Conservation (phyloP, 2,329 filamentous ascomycete genomes). For the Phyllosticta ampelicida region DNA sequence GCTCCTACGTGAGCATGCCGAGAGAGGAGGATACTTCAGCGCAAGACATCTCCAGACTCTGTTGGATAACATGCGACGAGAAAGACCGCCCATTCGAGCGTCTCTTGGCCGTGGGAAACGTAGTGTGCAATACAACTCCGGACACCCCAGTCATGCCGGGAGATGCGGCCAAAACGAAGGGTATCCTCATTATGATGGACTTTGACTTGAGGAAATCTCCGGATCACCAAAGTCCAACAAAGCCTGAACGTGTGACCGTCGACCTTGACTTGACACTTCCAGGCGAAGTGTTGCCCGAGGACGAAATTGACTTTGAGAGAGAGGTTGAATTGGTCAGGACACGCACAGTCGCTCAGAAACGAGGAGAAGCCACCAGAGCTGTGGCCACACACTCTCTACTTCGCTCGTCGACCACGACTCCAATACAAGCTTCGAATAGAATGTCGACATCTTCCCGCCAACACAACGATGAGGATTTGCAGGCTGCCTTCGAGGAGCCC, state of each 20-base stretch:
- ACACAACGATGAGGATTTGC: conserved; percentile 21
- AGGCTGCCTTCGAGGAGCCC: conserved; percentile 28
- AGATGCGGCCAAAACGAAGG: conserved; percentile 17
- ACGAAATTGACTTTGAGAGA: conserved; percentile 29
- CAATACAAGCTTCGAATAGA: conserved; percentile 12
- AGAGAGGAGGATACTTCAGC: conserved; percentile 21
- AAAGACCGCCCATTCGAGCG: conserved; percentile 17
- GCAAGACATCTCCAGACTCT: conserved; percentile 27
- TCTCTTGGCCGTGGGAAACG: conserved; percentile 27
- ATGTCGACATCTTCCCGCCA: conserved; percentile 12
- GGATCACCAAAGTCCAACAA: conserved; percentile 9
- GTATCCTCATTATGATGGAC: conserved; percentile 28
- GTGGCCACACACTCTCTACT: conserved; percentile 18
- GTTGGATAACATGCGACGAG: conserved; percentile 21
- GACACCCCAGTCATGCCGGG: conserved; percentile 7
- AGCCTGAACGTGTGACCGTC: conserved; percentile 13
- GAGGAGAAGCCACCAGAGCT: conserved; percentile 20
- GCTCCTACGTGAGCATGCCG: conserved; percentile 26
- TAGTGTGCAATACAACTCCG: conserved; percentile 5
- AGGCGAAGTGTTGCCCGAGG: conserved; percentile 28
- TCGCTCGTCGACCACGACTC: conserved; percentile 21
- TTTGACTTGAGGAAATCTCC: conserved; percentile 25
- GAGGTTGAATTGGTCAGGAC: conserved; percentile 31
- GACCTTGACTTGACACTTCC: conserved; percentile 28
- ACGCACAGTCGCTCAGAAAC: conserved; percentile 26